Evolutionary conservation across 768 basidiomycete genomes (phyloP).

Genomic region (Leccinum pellstonianum): DNA sequence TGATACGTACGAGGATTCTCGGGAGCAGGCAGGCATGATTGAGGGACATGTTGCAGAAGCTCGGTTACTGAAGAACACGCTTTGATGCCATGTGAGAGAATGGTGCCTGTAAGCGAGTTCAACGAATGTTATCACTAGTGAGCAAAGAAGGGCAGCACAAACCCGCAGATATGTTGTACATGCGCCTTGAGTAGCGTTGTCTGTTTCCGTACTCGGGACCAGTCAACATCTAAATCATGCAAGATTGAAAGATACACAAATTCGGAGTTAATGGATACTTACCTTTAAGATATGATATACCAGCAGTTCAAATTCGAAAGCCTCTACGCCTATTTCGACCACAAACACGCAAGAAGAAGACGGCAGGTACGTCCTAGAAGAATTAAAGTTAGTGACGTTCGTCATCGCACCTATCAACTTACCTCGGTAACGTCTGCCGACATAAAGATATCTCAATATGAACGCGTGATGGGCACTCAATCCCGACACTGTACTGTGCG

Average conservation of each 20-base stretch:
- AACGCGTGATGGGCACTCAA: constrained; percentile 65
- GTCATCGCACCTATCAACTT: constrained; percentile 10
- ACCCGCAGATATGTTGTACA: constrained; percentile 70
- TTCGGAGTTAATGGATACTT: constrained; percentile 9
- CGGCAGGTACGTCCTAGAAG: constrained; percentile 40
- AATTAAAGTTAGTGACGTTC: not conserved
- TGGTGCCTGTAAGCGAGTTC: constrained; percentile 39
- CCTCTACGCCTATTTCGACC: constrained; percentile 68
- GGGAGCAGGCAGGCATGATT: constrained; percentile 45
- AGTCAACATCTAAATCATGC: constrained; percentile 46
- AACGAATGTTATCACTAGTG: not conserved
- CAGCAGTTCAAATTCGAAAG: constrained; percentile 73
- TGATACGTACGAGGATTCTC: constrained; percentile 51
- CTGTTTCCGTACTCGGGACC: constrained; percentile 47
- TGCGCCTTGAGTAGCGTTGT: constrained; percentile 69
- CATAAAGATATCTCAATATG: constrained; percentile 64
- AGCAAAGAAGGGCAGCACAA: constrained; percentile 9
- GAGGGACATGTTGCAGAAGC: constrained; percentile 55
- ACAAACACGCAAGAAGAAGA: constrained; percentile 64
- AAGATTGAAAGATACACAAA: not conserved
- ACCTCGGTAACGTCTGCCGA: constrained; percentile 51
- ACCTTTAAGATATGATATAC: constrained; percentile 80
- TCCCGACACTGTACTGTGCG: constrained; percentile 64
- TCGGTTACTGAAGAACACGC: constrained; percentile 65
- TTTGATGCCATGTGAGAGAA: constrained; percentile 50